Percentiles rank a stretch among this genome's conserved stretches.
These are phyloP conservation scores for Chionographis japonica DNA, from an alignment of 106 monocot genomes.

Conservation along the genomic window DNA sequence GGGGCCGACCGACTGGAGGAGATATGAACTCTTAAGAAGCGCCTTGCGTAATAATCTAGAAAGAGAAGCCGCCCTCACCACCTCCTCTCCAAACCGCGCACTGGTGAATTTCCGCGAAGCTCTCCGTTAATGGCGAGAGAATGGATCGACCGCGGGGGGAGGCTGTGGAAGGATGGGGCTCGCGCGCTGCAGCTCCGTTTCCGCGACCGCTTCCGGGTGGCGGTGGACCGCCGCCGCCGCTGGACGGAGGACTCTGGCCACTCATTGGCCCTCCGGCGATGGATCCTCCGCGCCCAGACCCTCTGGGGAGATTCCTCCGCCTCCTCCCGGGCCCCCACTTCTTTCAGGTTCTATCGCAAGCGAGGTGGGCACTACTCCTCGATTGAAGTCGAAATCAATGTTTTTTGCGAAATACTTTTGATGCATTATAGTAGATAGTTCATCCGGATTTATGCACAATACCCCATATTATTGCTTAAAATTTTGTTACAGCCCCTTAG, in stretches of 20 bases:
- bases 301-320: slow-evolving; percentile 12
- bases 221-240: slow-evolving; percentile 56
- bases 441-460: background rate
- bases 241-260: slow-evolving; percentile 30
- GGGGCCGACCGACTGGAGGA: no score
- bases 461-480: no score
- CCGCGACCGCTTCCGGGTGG: slow-evolving; percentile 72
- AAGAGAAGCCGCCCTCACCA: no score
- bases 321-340: slow-evolving; percentile 15
- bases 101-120: no score
- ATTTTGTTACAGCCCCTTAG: no score
- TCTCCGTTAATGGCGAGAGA: slow-evolving; percentile 10
- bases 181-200: slow-evolving; percentile 50
- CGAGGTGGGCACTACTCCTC: slow-evolving; percentile 24
- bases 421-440: background rate
- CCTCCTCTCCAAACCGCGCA: no score
- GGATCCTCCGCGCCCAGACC: slow-evolving; percentile 37
- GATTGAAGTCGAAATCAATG: no score
- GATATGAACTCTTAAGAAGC: no score
- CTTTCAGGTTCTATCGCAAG: slow-evolving; percentile 56
- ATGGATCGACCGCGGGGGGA: slow-evolving; percentile 16
- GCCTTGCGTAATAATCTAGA: no score
- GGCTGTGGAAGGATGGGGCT: slow-evolving; percentile 49
- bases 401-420: background rate
- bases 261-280: slow-evolving; percentile 32